Conservation (phyloP, 176 grass and related monocot species). For the Oryza punctata region DNA sequence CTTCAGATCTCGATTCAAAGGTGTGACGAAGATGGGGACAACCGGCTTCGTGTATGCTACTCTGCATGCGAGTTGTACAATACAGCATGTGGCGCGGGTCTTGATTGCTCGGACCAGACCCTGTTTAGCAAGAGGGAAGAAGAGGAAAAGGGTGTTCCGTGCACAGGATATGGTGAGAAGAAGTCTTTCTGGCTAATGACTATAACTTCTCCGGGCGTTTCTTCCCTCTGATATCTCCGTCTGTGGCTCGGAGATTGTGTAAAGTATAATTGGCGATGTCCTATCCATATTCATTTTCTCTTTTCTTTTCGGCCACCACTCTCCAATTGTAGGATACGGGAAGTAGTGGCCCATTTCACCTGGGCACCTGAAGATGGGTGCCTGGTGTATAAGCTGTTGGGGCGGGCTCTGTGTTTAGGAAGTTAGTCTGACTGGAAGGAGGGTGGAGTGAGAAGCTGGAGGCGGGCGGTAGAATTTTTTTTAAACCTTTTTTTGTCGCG, state of each 20-base stretch:
- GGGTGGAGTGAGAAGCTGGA: background rate
- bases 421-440: conserved; percentile 56
- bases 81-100: conserved; percentile 76
- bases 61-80: conserved; percentile 92
- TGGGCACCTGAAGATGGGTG: conserved; percentile 81
- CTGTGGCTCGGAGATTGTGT: conserved; percentile 45
- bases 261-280: conserved; percentile 55
- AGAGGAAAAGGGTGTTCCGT: conserved; percentile 80
- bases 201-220: conserved; percentile 54
- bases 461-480: conserved; percentile 43
- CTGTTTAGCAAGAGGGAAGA: conserved; percentile 95
- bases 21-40: conserved; percentile 92
- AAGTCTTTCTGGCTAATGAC: conserved; percentile 69
- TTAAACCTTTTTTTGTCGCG: background rate
- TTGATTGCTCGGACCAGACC: conserved; percentile 97
- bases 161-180: conserved; percentile 92
- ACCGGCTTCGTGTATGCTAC: conserved; percentile 92
- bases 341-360: conserved; percentile 66
- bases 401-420: conserved; percentile 47
- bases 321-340: conserved; percentile 74
- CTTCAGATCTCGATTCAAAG: conserved; percentile 93
- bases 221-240: conserved; percentile 45
- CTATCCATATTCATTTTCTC: conserved; percentile 40
- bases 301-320: conserved; percentile 41
- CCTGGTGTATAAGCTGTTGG: conserved; percentile 49